Evolutionary conservation across 805 yeast genomes (phyloP).

Genomic region (Peterozyma xylosa): DNA sequence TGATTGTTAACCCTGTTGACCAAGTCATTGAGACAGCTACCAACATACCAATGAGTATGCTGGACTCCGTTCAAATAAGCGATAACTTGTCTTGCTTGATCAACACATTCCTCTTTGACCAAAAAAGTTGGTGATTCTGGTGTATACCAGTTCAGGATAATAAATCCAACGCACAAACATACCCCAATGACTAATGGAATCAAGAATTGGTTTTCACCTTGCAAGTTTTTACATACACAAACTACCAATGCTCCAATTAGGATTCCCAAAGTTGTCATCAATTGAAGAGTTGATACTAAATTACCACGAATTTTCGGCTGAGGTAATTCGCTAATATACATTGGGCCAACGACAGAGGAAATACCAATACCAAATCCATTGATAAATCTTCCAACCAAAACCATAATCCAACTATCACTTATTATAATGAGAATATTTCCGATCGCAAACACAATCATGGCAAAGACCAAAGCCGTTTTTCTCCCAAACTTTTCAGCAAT

Average conservation of each 20-base stretch:
- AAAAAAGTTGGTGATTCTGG: slow-evolving; percentile 28
- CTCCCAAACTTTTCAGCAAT: slow-evolving; percentile 19
- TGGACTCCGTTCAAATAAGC: slow-evolving; percentile 3
- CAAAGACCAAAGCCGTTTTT: slow-evolving; percentile 14
- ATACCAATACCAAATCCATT: slow-evolving; percentile 25
- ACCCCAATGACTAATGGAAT: slow-evolving; percentile 16
- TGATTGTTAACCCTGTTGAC: slow-evolving; percentile 1
- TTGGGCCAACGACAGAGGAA: slow-evolving; percentile 24
- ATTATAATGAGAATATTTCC: slow-evolving; percentile 14
- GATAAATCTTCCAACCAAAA: slow-evolving; percentile 19
- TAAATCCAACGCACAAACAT: slow-evolving; percentile 9
- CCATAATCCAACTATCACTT: slow-evolving; percentile 14
- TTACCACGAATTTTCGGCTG: slow-evolving; percentile 22
- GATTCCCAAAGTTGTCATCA: slow-evolving; percentile 26
- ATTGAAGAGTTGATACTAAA: slow-evolving; percentile 22
- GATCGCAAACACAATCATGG: slow-evolving; percentile 13
- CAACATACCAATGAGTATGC: slow-evolving; percentile 13
- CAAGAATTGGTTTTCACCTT: slow-evolving; percentile 14
- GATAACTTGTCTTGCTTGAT: slow-evolving; percentile 6
- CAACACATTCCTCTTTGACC: slow-evolving; percentile 1
- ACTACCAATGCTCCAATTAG: slow-evolving; percentile 20
- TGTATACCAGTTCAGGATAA: slow-evolving; percentile 17
- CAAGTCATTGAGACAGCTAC: slow-evolving; percentile 6
- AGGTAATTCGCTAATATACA: slow-evolving; percentile 27
- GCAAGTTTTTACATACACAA: slow-evolving; percentile 9